Evolutionary conservation across 495 filamentous ascomycete genomes (phyloP), one percentile per base, ranked within the genome.

Genomic region (Neurospora sp.): DNA sequence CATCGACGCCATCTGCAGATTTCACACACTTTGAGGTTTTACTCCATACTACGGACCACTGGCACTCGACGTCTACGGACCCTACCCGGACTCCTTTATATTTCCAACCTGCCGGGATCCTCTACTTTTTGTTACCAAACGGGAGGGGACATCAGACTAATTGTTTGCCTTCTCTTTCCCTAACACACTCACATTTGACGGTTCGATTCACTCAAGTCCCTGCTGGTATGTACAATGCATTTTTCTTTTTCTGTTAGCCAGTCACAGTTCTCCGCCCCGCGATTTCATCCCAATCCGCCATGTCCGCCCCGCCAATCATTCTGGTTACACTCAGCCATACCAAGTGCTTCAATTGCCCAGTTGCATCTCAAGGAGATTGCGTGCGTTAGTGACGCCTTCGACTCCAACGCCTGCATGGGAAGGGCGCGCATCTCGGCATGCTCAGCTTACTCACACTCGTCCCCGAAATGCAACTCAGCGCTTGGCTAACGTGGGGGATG

Each of bases 321-420:
- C 14, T 35, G 53, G 53, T 65, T 18, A 65, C 12, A 65, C 53
- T 35, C 53, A 65, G 53, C 53, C 53, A 65, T 16, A 61, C 12
- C 53, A 53, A 16, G 53, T 31, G 27, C 53, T 53, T 61, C 53
- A 61, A 61, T 61, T 61, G 53, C 69, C 77, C 77, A 78, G 71
- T 76, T 45, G 70, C 65, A 74, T 45, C 70, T 20, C n/a, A 39
- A 71, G 44, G 69, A 71, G 76, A 77, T 80, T 76, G 78, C 79
- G 76, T 80, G 79, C 78, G 48, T 77, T 68, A 65, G 76, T 79
- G 76, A 76, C 78, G 77, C 75, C 79, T 78, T 75, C 40, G 38
- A 72, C 27, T 37, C 27, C 53, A 65, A 65, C 53, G 16, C 53
- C 53, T 18, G 20, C 53, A 35, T 61, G 22, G 22, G 27, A 61